Evolutionary conservation across 164 flowering plant species (phyloP).

Genomic region (Umbellularia californica): DNA sequence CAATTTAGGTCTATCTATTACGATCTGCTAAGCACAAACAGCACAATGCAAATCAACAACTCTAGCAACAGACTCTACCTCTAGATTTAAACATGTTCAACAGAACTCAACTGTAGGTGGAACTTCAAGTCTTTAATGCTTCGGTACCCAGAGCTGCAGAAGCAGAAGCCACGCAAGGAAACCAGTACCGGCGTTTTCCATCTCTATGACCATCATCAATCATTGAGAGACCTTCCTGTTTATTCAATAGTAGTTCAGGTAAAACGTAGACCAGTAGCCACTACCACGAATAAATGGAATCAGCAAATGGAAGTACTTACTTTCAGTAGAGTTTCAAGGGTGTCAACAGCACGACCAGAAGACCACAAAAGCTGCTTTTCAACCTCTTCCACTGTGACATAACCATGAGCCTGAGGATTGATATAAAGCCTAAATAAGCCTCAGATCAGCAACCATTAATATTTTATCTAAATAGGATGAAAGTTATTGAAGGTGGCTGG

Average conservation of each 20-base stretch:
- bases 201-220: slow-evolving; percentile 91
- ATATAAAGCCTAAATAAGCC: neutral
- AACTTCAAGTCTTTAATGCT: neutral
- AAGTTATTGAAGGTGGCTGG: neutral
- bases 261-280: neutral
- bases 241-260: slow-evolving; percentile 6
- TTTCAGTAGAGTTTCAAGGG: slow-evolving; percentile 76
- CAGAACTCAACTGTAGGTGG: neutral
- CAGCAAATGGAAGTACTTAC: slow-evolving; percentile 28
- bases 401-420: slow-evolving; percentile 67
- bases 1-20: no score
- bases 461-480: neutral
- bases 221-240: slow-evolving; percentile 98
- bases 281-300: neutral
- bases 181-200: slow-evolving; percentile 84
- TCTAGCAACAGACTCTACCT: neutral
- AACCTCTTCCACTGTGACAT: slow-evolving; percentile 82
- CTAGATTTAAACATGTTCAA: neutral
- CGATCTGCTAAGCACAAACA: neutral
- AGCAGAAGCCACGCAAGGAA: slow-evolving; percentile 76
- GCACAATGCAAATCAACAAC: neutral
- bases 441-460: neutral
- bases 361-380: slow-evolving; percentile 75
- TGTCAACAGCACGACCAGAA: slow-evolving; percentile 79
- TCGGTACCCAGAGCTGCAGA: slow-evolving; percentile 20